These are phyloP conservation scores for Phytophthora cactorum DNA, from an alignment of 352 stramenopile species.

Conservation along the genomic window DNA sequence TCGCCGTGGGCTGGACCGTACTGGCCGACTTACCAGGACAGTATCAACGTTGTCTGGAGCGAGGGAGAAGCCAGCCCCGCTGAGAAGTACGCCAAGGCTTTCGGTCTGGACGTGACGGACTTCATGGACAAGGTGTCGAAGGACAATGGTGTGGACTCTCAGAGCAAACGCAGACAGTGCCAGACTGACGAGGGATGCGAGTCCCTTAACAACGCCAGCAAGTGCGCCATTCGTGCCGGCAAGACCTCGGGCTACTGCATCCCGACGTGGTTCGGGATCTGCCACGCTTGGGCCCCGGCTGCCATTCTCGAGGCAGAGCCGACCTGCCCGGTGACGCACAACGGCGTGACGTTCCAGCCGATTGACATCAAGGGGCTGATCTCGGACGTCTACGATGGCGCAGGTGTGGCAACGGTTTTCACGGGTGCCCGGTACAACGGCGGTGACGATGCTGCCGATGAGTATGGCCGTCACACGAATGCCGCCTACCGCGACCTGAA, in stretches of 20 bases:
- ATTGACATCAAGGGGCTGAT: slow-evolving; percentile 52
- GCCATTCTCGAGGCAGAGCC: slow-evolving; percentile 48
- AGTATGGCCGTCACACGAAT: slow-evolving; percentile 53
- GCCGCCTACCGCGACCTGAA: slow-evolving; percentile 49
- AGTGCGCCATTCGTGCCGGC: slow-evolving; percentile 35
- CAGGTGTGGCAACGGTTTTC: slow-evolving; percentile 39
- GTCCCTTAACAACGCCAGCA: slow-evolving; percentile 23
- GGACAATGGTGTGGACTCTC: slow-evolving; percentile 39
- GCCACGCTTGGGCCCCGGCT: slow-evolving; percentile 46
- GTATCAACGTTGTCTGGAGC: slow-evolving; percentile 55
- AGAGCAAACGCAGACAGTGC: slow-evolving; percentile 22
- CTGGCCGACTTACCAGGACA: slow-evolving; percentile 65
- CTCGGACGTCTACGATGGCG: slow-evolving; percentile 44
- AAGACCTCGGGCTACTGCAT: slow-evolving; percentile 48
- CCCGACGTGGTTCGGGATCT: slow-evolving; percentile 51
- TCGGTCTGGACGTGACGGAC: slow-evolving; percentile 36
- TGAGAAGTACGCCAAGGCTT: slow-evolving; percentile 58
- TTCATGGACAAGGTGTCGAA: slow-evolving; percentile 50
- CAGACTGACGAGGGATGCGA: slow-evolving; percentile 27
- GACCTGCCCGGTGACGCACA: slow-evolving; percentile 42
- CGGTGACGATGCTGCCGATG: slow-evolving; percentile 25
- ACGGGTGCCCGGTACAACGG: slow-evolving; percentile 46
- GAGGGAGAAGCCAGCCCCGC: slow-evolving; percentile 24
- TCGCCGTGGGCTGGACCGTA: slow-evolving; percentile 58
- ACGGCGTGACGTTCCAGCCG: slow-evolving; percentile 49